Base-by-base conservation (phyloP, 768 basidiomycete species). In the Polyporus arcularius region DNA sequence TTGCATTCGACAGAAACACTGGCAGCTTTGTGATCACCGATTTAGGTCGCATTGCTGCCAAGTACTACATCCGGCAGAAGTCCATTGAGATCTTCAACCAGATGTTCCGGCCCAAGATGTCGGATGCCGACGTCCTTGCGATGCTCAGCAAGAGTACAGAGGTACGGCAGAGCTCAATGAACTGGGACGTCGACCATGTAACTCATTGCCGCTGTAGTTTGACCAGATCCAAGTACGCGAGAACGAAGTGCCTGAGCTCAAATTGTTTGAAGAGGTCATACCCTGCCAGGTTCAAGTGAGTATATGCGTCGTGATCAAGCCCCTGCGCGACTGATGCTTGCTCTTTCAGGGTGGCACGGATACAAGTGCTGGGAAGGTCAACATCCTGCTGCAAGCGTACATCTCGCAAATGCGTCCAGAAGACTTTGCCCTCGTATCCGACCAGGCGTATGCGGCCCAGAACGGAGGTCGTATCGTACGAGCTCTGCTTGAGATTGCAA, bases 341-440 rank as follows among this genome's bases (percentile, higher is more conserved):
- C 26, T 31, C 60, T 14, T 35, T 42, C 62, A 94, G 89, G 89
- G 85, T 15, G 90, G 84, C 5, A 80, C 81, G 1, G 80, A 53
- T 30, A 84, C 80, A 12, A 83, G 82, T 61, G 85, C 79, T 73
- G 93, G 85, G 50, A 99, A 99, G 76, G 94, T 96, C 75, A 98
- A 98, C 72, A 92, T 98, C 62, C 81, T 98, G 16, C 79, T 99
- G 21, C 97, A 99, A 75, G 90, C 85, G 1, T 92, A 85, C 73
- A 94, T 99, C 63, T 97, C 94, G 40, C 77, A 83, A 48, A 80
- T 85, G 46, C 77, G 79, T n/a, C 78, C 97, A 14, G 90, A 97
- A 61, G 97, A 99, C 74, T 99, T 97, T 68, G 97, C 97, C 9
- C 78, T 99, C 60, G 89, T 98, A 7, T 98, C 97, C 0, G 97